Base-by-base conservation (phyloP, 441 rosid species). In the Eugenia klotzschiana region DNA sequence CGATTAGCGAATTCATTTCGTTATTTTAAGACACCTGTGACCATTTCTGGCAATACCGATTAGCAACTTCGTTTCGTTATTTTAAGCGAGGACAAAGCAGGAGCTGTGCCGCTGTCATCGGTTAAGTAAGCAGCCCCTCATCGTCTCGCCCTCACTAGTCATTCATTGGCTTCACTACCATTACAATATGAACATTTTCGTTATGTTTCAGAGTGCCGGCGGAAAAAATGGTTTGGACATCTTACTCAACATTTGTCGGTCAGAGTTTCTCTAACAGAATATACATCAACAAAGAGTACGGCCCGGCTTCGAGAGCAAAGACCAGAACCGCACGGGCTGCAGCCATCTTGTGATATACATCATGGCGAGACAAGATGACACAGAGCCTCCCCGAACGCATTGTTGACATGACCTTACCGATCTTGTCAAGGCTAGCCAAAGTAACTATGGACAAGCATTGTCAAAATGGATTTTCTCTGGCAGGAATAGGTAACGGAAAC, bases 401-500 rank as follows among this genome's bases (percentile, higher is more conserved):
- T 64, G 77, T 33, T 64, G 77, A 43, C 11, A 69, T 20, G 46
- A 69, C 46, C 77, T 69, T 33, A 69, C 46, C 43, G 27, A 79
- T 79, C 81, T 49, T 79, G 54, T 55, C 52, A 13, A 15, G 52
- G 54, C 55, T 43, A 79, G 52, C 40, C 81, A 49, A 49, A 43
- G 81, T 49, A 14, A 79, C 81, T 43, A 43, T 79, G 33, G 37
- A 69, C 46, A 69, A 69, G 52, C 56, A 54, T 79, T 85, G 84
- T 88, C 64, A 57, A 77, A 82, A 72, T 25, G 85, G 52, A 85
- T 49, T 84, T 86, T 88, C 52, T 86, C 92, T 0, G 96, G 97
- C 83, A 93, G 89, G 89, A 93, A 94, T 81, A 96, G 88, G 88
- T 94, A 94, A 20, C 96, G 94, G 86, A 94, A 96, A 79, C 90